Evolutionary conservation across 768 basidiomycete species (phyloP), one percentile per base, ranked within the genome.

Genomic region (Paxillus ammoniavirescens): DNA sequence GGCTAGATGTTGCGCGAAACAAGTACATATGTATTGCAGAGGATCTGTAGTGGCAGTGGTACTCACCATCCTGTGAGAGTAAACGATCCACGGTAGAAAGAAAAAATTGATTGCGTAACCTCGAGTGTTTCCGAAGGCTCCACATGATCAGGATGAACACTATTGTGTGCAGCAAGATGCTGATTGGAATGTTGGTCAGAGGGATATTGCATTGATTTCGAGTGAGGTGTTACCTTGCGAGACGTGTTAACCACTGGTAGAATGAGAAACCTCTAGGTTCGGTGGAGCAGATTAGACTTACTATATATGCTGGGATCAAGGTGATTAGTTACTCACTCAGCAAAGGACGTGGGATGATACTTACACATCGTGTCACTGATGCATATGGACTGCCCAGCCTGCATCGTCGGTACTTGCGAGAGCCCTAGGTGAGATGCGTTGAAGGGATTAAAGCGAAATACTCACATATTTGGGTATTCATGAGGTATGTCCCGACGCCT

Each of bases 61-160:
- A 33, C 55, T 33, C 40, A 56, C 55, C 55, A n/a, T 56, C 55
- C 47, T 44, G 35, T 31, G 31, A 15, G n/a, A 56, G 51, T 8
- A 33, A 4, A 33, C 42, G 30, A n/a, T 53, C 15, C 5, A 56
- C 45, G 21, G 6, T 3, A 23, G 55, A 56, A 2, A 40, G 46
- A 38, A 53, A 56, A 12, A 47, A 44, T 14, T 10, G 18, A 13
- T 14, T 10, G 13, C 37, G 41, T n/a, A 41, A 37, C 21, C 31
- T 26, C 2, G 52, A 47, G 31, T 56, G 46, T 47, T 15, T 47
- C 15, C 44, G 38, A 15, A 56, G 51, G 42, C 52, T 52, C 41
- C 36, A 21, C 55, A 56, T 56, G 2, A 53, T 56, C 30, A 53
- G 28, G n/a, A 31, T 18, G 28, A 56, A 56, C 18, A 56, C 28